Evolutionary conservation across 805 yeast species (phyloP).

Genomic region (Metschnikowia lachancei): DNA sequence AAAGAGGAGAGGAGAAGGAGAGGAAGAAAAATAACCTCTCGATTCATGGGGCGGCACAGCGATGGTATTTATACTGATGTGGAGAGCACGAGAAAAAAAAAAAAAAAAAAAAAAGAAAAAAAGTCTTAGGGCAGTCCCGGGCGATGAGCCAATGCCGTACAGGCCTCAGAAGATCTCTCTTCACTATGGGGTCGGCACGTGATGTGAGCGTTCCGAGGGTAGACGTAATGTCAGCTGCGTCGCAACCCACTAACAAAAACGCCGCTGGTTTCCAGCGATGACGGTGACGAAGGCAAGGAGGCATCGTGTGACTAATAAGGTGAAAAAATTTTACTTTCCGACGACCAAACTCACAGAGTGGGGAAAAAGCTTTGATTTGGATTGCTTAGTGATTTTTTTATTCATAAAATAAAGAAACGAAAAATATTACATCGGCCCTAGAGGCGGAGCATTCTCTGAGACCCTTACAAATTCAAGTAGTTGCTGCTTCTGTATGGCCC

Average conservation of each 20-base stretch:
- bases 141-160: slow-evolving; percentile 6
- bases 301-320: slow-evolving; percentile 6
- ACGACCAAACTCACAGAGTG: not conserved
- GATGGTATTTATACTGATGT: slow-evolving; percentile 15
- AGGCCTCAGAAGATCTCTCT: slow-evolving; percentile 5
- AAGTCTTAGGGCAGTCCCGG: too few species aligned
- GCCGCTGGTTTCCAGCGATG: not conserved
- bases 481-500: too few species aligned
- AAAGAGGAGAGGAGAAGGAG: slow-evolving; percentile 27
- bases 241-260: slow-evolving; percentile 1
- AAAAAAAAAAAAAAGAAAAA: not conserved
- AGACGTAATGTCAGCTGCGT: slow-evolving; percentile 19
- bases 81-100: slow-evolving; percentile 6
- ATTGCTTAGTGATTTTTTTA: too few species aligned
- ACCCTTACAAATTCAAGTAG: too few species aligned
- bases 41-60: slow-evolving; percentile 9
- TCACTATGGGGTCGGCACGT: slow-evolving; percentile 1
- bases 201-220: slow-evolving; percentile 9
- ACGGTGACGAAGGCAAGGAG: slow-evolving; percentile 3
- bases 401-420: too few species aligned
- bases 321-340: not conserved
- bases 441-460: too few species aligned
- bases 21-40: slow-evolving; percentile 7
- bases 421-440: too few species aligned
- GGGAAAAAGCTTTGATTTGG: too few species aligned